Conservation (phyloP, 2,329 filamentous ascomycete species). For the Neonectria magnoliae region DNA sequence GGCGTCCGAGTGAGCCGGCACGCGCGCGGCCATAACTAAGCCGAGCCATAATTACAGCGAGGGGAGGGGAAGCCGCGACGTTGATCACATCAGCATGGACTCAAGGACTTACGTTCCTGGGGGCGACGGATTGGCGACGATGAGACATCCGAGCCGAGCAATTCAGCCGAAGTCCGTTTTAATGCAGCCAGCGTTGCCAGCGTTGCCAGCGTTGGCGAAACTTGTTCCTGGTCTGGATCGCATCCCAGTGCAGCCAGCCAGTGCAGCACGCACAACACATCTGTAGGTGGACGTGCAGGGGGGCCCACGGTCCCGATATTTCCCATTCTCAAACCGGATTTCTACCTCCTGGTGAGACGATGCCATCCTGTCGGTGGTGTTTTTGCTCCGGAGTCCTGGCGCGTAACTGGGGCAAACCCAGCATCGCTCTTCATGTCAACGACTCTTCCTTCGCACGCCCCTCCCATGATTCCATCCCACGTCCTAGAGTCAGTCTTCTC, state of each 20-base stretch:
- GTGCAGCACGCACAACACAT: conserved; percentile 4
- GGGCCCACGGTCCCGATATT: conserved; percentile 12
- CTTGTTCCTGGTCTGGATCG: conserved; percentile 3
- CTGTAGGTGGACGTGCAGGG: conserved; percentile 15
- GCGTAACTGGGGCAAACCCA: conserved; percentile 5
- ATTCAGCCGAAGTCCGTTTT: conserved; percentile 20
- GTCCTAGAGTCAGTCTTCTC: conserved; percentile 28
- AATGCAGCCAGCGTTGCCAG: conserved; percentile 14
- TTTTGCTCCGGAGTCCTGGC: conserved; percentile 13
- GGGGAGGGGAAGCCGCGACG: neutral
- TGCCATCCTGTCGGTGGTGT: conserved; percentile 4
- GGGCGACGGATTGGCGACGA: conserved; percentile 11
- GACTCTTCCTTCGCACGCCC: conserved; percentile 6
- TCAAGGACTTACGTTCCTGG: conserved; percentile 7
- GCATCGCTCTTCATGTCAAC: neutral
- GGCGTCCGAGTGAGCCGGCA: conserved; percentile 19
- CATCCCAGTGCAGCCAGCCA: neutral
- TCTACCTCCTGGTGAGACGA: conserved; percentile 12
- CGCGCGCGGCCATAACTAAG: conserved; percentile 5
- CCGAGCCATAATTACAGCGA: neutral
- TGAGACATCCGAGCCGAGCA: conserved; percentile 27
- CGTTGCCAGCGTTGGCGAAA: conserved; percentile 16
- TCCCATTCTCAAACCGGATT: conserved; percentile 5
- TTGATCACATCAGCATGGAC: conserved; percentile 37
- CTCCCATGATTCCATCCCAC: conserved; percentile 30